Evolutionary conservation across 352 stramenopile genomes (phyloP).

Genomic region (Vaucheria bursata): DNA sequence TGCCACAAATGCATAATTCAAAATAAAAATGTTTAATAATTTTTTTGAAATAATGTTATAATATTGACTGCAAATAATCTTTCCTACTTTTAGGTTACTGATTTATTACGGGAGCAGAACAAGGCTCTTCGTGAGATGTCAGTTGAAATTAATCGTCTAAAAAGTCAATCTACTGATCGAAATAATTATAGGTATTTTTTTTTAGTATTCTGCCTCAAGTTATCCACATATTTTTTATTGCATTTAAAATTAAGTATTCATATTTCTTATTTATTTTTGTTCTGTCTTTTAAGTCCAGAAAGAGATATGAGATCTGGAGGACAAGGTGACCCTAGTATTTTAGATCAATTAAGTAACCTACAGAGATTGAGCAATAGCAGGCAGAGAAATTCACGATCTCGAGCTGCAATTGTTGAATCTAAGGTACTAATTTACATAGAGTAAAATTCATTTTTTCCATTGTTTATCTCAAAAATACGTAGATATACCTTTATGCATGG

Average conservation of each 20-base stretch:
- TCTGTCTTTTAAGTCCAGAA: not conserved
- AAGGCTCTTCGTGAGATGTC: slow-evolving; percentile 2
- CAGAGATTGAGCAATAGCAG: not conserved
- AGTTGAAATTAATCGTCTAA: not conserved
- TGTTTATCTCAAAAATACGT: too few species aligned
- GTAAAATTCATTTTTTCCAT: not conserved
- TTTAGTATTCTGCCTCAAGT: too few species aligned
- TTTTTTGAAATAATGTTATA: too few species aligned
- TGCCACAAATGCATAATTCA: too few species aligned
- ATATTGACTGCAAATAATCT: too few species aligned
- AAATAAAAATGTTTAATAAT: too few species aligned
- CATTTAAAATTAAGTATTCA: too few species aligned
- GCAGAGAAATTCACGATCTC: not conserved
- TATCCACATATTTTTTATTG: too few species aligned
- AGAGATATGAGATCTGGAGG: not conserved
- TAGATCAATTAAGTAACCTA: slow-evolving; percentile 8
- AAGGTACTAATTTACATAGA: not conserved
- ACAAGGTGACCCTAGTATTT: not conserved
- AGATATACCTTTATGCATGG: too few species aligned
- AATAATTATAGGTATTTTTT: not conserved
- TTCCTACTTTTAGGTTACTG: slow-evolving; percentile 10
- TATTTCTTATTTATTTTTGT: too few species aligned
- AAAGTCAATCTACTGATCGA: not conserved
- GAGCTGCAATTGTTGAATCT: not conserved
- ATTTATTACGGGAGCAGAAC: slow-evolving; percentile 2